Conservation (phyloP, 352 stramenopile species). For the Aphanomyces invadans region DNA sequence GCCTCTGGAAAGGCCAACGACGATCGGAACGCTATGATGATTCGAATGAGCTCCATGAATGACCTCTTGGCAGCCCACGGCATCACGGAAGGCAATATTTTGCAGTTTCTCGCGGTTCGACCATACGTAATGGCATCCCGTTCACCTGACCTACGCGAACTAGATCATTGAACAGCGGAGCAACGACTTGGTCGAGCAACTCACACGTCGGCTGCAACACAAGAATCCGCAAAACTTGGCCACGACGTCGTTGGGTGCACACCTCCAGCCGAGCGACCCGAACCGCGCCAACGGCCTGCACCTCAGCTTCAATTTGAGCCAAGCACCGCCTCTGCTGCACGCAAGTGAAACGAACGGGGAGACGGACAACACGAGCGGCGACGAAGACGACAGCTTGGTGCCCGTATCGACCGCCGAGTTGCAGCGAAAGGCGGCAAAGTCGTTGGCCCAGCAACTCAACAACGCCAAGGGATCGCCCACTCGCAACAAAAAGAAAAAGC, state of each 20-base stretch:
- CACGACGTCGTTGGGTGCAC: slow-evolving; percentile 48
- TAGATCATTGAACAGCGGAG: slow-evolving; percentile 78
- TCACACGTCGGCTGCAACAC: slow-evolving; percentile 55
- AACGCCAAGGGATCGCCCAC: slow-evolving; percentile 33
- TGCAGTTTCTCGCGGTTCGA: slow-evolving; percentile 67
- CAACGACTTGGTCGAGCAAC: slow-evolving; percentile 73
- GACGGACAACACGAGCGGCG: slow-evolving; percentile 33
- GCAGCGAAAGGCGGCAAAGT: slow-evolving; percentile 49
- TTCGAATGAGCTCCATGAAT: slow-evolving; percentile 82
- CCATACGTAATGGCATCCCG: background rate
- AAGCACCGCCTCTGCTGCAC: slow-evolving; percentile 23
- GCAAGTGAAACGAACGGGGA: slow-evolving; percentile 41
- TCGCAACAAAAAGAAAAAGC: slow-evolving; percentile 19
- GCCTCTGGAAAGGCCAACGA: slow-evolving; percentile 56
- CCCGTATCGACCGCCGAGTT: slow-evolving; percentile 57
- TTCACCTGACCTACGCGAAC: background rate
- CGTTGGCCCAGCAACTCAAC: slow-evolving; percentile 39
- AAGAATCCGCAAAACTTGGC: slow-evolving; percentile 53
- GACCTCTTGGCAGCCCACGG: slow-evolving; percentile 65
- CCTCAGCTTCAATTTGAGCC: slow-evolving; percentile 23
- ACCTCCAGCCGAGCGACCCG: slow-evolving; percentile 59
- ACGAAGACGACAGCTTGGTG: slow-evolving; percentile 56
- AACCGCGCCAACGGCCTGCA: slow-evolving; percentile 36
- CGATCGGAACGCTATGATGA: slow-evolving; percentile 63
- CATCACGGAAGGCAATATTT: slow-evolving; percentile 72